phyloP scores from a whole-genome alignment of 371 early-diverging fungal genomes.

The Zychaea mexicana region DNA sequence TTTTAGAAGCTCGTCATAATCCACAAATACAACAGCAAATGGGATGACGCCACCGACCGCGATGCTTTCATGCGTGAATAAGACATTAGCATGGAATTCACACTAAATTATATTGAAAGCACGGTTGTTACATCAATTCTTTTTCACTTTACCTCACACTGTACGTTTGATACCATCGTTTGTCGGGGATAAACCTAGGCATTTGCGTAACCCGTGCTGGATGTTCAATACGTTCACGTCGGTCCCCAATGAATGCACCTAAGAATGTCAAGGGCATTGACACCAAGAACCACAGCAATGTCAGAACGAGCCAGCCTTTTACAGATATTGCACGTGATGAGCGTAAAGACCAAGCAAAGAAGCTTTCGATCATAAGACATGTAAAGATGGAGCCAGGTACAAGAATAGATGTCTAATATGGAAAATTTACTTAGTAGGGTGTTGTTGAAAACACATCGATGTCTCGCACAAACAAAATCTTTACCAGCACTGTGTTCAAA shows the following conservation, averaged over 20 bases:
- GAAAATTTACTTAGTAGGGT: too few relatives aligned
- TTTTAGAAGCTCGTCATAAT: constrained; percentile 37
- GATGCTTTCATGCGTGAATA: too few relatives aligned
- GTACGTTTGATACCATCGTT: constrained; percentile 42
- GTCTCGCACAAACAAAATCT: constrained; percentile 7
- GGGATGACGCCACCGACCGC: constrained; percentile 41
- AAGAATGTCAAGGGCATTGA: constrained; percentile 32
- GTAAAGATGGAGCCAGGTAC: constrained; percentile 28
- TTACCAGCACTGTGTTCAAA: constrained; percentile 43
- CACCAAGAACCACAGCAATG: constrained; percentile 29
- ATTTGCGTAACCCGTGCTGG: constrained; percentile 46
- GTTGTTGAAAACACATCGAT: too few relatives aligned
- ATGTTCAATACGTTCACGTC: constrained; percentile 36
- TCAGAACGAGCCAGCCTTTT: constrained; percentile 32
- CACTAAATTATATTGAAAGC: too few relatives aligned
- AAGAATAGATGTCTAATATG: constrained; percentile 32
- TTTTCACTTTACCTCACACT: constrained; percentile 25
- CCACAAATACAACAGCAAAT: constrained; percentile 43
- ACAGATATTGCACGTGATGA: constrained; percentile 48
- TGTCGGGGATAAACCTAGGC: constrained; percentile 43
- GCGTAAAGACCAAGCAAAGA: constrained; percentile 37
- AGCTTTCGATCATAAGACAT: constrained; percentile 22
- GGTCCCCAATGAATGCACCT: constrained; percentile 44
- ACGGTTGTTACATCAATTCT: not conserved
- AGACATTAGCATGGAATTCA: too few relatives aligned